phyloP scores from a whole-genome alignment of 2,329 filamentous ascomycete genomes.

The Diaporthe capsici region DNA sequence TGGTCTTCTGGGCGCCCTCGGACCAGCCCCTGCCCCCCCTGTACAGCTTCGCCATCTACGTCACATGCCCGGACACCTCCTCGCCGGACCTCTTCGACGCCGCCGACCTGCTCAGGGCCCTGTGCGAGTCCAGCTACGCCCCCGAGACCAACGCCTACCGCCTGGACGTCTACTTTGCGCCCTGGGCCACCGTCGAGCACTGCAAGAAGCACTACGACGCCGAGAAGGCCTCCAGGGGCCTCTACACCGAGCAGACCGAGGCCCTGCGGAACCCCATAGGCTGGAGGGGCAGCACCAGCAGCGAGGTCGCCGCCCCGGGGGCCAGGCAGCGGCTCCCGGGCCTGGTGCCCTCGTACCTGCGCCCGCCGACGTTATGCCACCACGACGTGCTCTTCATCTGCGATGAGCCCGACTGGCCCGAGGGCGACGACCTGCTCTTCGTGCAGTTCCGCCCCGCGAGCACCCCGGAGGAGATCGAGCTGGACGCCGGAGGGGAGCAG shows the following conservation, averaged over 20 bases:
- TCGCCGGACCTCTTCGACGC: conserved; percentile 22
- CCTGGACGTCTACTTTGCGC: conserved; percentile 22
- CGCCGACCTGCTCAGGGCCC: conserved; percentile 4
- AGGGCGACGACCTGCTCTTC: conserved; percentile 10
- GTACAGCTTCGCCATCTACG: conserved; percentile 29
- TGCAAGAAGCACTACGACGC: conserved; percentile 24
- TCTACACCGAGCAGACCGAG: conserved; percentile 22
- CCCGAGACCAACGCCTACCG: conserved; percentile 18
- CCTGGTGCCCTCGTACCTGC: conserved; percentile 11
- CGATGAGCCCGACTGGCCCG: conserved; percentile 23
- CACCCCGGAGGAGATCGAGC: conserved; percentile 7
- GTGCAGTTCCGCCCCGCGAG: conserved; percentile 27
- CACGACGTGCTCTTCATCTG: conserved; percentile 25
- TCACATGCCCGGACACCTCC: conserved; percentile 15
- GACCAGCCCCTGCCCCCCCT: conserved; percentile 12
- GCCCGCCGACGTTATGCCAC: not conserved
- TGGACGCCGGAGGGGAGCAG: not conserved
- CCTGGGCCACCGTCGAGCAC: conserved; percentile 18
- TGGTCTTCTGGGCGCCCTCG: conserved; percentile 30
- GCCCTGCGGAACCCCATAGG: conserved; percentile 22
- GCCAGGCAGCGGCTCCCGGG: not conserved
- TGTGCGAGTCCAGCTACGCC: conserved; percentile 24
- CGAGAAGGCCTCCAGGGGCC: conserved; percentile 1
- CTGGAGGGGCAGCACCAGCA: not conserved
- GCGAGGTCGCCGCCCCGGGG: not conserved